These are phyloP conservation scores for Cytospora leucostoma DNA, from an alignment of 2,329 filamentous ascomycete species.

Conservation along the genomic window DNA sequence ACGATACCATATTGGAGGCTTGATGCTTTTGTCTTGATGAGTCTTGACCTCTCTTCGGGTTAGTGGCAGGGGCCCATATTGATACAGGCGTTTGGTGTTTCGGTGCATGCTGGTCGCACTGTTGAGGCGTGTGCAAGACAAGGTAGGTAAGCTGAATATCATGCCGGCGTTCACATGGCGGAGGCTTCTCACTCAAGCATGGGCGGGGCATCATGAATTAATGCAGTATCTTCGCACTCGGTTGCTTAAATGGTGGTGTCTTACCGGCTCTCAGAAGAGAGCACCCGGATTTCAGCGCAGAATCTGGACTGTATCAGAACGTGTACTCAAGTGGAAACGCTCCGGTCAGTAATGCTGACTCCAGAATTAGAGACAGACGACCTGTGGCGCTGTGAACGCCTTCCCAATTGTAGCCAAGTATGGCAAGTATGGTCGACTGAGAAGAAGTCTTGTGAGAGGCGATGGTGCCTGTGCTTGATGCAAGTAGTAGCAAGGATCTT, in stretches of 20 bases:
- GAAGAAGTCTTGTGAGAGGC: slow-evolving; percentile 3
- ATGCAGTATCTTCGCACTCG: neutral
- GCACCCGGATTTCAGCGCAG: neutral
- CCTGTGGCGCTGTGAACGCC: neutral
- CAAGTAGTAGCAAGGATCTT: neutral
- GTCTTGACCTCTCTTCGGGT: slow-evolving; percentile 1
- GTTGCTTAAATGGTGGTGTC: neutral
- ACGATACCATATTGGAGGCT: slow-evolving; percentile 32
- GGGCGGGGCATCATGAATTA: neutral
- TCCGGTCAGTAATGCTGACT: neutral
- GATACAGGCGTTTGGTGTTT: neutral
- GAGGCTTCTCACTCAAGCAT: neutral
- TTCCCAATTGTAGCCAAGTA: neutral
- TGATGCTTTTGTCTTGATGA: slow-evolving; percentile 14
- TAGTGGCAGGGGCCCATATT: neutral
- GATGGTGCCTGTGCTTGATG: slow-evolving; percentile 4
- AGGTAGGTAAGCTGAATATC: neutral
- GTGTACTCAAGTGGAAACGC: neutral
- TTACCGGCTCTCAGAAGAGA: neutral
- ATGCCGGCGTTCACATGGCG: neutral
- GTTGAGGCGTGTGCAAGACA: neutral
- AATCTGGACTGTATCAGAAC: neutral
- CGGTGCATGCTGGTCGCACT: slow-evolving; percentile 24
- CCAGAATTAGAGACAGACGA: neutral
- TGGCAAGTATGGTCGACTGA: neutral